These are phyloP conservation scores for Entoloma clypeatum DNA, from an alignment of 1,284 basidiomycete species.

Conservation along the genomic window DNA sequence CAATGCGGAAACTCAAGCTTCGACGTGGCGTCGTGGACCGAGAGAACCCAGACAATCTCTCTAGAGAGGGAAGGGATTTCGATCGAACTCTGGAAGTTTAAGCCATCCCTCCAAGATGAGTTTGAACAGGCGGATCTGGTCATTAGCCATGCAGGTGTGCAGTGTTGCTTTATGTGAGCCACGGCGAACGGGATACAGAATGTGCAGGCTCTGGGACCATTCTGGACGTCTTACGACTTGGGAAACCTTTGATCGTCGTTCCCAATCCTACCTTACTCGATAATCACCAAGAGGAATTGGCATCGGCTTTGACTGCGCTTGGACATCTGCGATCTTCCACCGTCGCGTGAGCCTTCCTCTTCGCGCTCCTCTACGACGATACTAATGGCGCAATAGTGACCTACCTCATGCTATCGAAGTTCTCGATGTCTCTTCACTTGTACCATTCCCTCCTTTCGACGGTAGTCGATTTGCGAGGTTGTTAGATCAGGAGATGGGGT, in stretches of 20 bases:
- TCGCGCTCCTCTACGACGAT: conserved; percentile 8
- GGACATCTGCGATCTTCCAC: conserved; percentile 65
- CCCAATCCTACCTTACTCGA: conserved; percentile 89
- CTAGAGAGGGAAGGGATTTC: conserved; percentile 42
- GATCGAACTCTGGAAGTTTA: conserved; percentile 71
- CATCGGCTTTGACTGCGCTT: conserved; percentile 59
- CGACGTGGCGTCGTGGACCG: conserved; percentile 24
- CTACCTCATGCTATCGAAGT: conserved; percentile 48
- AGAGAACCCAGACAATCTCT: conserved; percentile 26
- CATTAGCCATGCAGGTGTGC: conserved; percentile 89
- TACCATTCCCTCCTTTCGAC: conserved; percentile 66
- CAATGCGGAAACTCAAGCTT: conserved; percentile 70
- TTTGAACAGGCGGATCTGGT: conserved; percentile 71
- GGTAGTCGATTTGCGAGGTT: conserved; percentile 59
- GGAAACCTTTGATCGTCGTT: conserved; percentile 79
- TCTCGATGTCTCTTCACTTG: conserved; percentile 43
- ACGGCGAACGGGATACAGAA: conserved; percentile 7
- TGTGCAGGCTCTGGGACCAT: conserved; percentile 90
- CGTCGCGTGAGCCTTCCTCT: conserved; percentile 45
- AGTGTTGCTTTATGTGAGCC: not conserved
- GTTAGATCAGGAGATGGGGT: conserved; percentile 75
- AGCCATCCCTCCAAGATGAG: conserved; percentile 62
- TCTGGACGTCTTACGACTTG: conserved; percentile 76
- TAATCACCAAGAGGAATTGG: conserved; percentile 92
- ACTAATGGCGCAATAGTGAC: conserved; percentile 36